A percentile compares a stretch with the other conserved stretches of the same genome.
phyloP scores from a whole-genome alignment of 805 yeast species.

The Schwanniomyces vanrijiae region DNA sequence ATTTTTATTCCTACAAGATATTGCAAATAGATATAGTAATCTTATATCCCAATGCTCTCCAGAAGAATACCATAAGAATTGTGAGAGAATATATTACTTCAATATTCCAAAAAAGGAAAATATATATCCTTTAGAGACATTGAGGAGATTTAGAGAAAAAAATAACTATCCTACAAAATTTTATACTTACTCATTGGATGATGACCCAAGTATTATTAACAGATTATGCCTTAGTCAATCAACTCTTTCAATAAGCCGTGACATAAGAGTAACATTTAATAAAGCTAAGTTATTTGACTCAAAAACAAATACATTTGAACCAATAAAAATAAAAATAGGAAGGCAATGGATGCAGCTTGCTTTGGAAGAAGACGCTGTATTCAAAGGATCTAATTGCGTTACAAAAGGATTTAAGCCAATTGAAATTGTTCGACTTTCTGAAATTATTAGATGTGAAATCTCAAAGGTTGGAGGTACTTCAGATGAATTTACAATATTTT shows the following conservation, averaged over 20 bases:
- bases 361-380: slow-evolving; percentile 19
- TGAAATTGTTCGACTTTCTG: slow-evolving; percentile 32
- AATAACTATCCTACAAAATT: slow-evolving; percentile 17
- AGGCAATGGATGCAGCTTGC: slow-evolving; percentile 63
- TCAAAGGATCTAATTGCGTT: slow-evolving; percentile 17
- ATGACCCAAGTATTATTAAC: slow-evolving; percentile 31
- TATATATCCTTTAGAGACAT: slow-evolving; percentile 18
- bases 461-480: slow-evolving; percentile 21
- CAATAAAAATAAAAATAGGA: slow-evolving; percentile 69
- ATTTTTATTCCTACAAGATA: slow-evolving; percentile 32
- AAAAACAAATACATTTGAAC: slow-evolving; percentile 48
- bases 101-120: slow-evolving; percentile 41
- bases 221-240: slow-evolving; percentile 35
- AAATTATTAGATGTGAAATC: slow-evolving; percentile 37
- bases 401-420: slow-evolving; percentile 34
- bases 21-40: slow-evolving; percentile 26
- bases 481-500: slow-evolving; percentile 36
- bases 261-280: slow-evolving; percentile 35
- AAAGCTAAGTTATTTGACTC: slow-evolving; percentile 48
- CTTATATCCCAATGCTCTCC: slow-evolving; percentile 51
- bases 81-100: slow-evolving; percentile 53
- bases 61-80: slow-evolving; percentile 48
- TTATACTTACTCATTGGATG: slow-evolving; percentile 35
- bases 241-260: slow-evolving; percentile 34
- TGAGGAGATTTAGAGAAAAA: slow-evolving; percentile 18